Evolutionary conservation across 2,329 filamentous ascomycete species (phyloP).

Genomic region (Colletotrichum noveboracense): DNA sequence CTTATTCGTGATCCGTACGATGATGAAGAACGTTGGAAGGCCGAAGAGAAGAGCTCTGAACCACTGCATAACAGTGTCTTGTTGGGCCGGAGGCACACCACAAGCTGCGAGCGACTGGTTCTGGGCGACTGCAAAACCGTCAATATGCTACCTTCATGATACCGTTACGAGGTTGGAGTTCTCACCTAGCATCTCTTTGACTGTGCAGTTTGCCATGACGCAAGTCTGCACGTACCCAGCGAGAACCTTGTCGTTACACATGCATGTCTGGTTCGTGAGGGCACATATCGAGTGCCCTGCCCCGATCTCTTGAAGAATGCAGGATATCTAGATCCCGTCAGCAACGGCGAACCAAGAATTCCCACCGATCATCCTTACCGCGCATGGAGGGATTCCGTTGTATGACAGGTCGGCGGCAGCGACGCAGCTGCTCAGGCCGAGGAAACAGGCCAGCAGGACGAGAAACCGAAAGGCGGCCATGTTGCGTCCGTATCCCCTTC

Average conservation of each 20-base stretch:
- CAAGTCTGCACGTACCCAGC: slow-evolving; percentile 2
- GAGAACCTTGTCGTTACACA: slow-evolving; percentile 1
- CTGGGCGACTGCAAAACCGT: neutral
- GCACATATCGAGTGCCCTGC: neutral
- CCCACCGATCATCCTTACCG: neutral
- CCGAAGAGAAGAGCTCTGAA: neutral
- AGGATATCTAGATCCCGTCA: neutral
- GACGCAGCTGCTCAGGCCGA: neutral
- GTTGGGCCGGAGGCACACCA: neutral
- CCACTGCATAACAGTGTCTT: neutral
- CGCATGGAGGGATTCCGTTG: neutral
- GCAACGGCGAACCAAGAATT: neutral
- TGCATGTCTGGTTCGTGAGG: slow-evolving; percentile 9
- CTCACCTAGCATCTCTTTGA: slow-evolving; percentile 15
- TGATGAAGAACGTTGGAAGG: neutral
- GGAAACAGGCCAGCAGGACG: neutral
- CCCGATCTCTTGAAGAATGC: slow-evolving; percentile 5
- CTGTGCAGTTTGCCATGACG: slow-evolving; percentile 4
- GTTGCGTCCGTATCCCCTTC: neutral
- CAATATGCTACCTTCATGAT: neutral
- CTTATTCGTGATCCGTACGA: neutral
- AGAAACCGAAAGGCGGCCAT: neutral
- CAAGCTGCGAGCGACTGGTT: slow-evolving; percentile 13
- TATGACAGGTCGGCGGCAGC: neutral
- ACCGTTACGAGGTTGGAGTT: neutral